Conservation (phyloP, 2,329 filamentous ascomycete species). For the Reticulascus tulasneorum region DNA sequence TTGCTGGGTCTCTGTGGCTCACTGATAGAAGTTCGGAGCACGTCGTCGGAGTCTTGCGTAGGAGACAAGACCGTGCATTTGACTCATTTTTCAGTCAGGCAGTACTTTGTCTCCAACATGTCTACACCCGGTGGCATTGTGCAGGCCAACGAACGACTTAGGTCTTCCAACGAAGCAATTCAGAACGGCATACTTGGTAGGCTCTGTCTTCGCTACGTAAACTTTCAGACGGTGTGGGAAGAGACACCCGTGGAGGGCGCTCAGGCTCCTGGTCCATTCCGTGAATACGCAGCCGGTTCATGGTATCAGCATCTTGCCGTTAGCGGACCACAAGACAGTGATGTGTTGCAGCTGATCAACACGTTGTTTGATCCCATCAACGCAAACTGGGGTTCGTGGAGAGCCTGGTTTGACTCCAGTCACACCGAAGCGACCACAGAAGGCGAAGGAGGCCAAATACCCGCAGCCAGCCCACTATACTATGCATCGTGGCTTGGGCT, state of each 20-base stretch:
- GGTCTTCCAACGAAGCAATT: neutral
- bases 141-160: neutral
- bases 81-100: slow-evolving; percentile 17
- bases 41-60: accelerated
- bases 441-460: neutral
- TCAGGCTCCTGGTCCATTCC: too few species aligned
- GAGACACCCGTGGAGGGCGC: too few species aligned
- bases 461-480: neutral
- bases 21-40: slow-evolving; percentile 21
- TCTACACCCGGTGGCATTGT: neutral
- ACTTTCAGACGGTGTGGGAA: neutral
- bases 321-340: neutral
- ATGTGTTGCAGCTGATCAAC: neutral
- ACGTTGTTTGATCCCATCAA: neutral
- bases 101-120: slow-evolving; percentile 15
- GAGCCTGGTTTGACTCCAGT: neutral
- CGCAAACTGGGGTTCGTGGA: neutral
- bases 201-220: slow-evolving; percentile 3
- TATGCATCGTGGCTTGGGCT: neutral
- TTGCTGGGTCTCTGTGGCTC: slow-evolving; percentile 24
- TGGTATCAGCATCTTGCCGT: slow-evolving; percentile 3
- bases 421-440: too few species aligned
- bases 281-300: slow-evolving; percentile 3
- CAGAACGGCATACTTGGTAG: slow-evolving; percentile 1
- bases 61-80: slow-evolving; percentile 8